Base-by-base conservation (phyloP, 306 rosid genomes). In the Begonia loranthoides region DNA sequence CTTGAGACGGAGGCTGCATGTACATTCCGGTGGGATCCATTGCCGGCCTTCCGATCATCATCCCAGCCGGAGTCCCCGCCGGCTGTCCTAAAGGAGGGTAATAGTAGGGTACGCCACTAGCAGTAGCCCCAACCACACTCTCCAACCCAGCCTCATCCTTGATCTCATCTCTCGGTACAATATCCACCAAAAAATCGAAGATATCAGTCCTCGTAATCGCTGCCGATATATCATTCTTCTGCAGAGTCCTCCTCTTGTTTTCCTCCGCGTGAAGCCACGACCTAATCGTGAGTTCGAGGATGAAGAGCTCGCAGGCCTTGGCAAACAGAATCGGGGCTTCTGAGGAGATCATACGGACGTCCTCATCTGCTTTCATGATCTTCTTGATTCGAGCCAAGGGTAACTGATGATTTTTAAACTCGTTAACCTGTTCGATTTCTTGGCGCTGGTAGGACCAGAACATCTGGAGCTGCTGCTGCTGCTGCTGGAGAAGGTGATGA, bases 261-360 rank as follows among this genome's bases (percentile, higher is more conserved):
- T 87, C 95, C 71, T 87, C 95, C 47, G 95, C 95, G 66, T 87
- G 95, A 49, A 87, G 81, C 95, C 95, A 87, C 9, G 95, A 87
- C 13, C 95, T 72, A 51, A 87, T 87, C 4, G 95, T 87, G 57
- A 87, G 95, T 55, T 87, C 95, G 40, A 87, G 95, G 65, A 87
- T 87, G 87, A 87, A 87, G 70, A 87, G 95, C 76, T 87, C 93
- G 69, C 93, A 87, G 4, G 95, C 95, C 70, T 82, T 82, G 43
- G 95, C 83, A 58, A 87, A 87, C 13, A 87, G 66, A 43, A 87
- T 81, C 0, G 95, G 93, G 0, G 95, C 93, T 46, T 82, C 95
- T 2, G 95, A 93, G 3, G 95, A 87, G 67, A 87, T 87, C 95
- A 87, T 87, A 62, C 95, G 87, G 8, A 87, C 95, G 45, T 87